Evolutionary conservation across 2,329 filamentous ascomycete genomes (phyloP).

Genomic region (Cordyceps fumosorosea): DNA sequence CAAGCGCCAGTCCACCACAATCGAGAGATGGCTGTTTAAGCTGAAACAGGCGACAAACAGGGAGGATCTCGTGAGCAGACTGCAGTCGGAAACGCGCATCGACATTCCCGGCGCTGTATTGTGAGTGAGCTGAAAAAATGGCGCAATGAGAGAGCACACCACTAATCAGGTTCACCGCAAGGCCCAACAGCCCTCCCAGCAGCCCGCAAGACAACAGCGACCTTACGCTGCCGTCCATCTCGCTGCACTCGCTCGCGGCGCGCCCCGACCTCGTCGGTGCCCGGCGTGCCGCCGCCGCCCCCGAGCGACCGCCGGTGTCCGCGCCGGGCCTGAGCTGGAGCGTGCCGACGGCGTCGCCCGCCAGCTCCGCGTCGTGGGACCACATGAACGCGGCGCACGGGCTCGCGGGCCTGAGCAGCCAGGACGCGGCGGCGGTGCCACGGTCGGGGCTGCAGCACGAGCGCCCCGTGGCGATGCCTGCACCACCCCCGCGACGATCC

Average conservation of each 20-base stretch:
- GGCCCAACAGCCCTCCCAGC: slow-evolving; percentile 15
- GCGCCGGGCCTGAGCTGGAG: neutral
- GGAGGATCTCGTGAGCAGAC: slow-evolving; percentile 12
- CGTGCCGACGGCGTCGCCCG: slow-evolving; percentile 17
- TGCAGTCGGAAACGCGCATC: slow-evolving; percentile 19
- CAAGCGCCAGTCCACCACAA: slow-evolving; percentile 27
- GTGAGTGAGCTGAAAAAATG: slow-evolving; percentile 16
- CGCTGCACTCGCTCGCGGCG: slow-evolving; percentile 19
- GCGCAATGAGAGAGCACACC: neutral
- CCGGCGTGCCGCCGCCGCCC: slow-evolving; percentile 4
- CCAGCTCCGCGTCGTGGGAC: slow-evolving; percentile 20
- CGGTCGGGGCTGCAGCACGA: slow-evolving; percentile 32
- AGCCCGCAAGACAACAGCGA: slow-evolving; percentile 17
- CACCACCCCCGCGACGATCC: slow-evolving; percentile 18
- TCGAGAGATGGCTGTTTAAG: slow-evolving; percentile 33
- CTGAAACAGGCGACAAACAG: slow-evolving; percentile 25
- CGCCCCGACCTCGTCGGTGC: slow-evolving; percentile 14
- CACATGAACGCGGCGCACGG: slow-evolving; percentile 23
- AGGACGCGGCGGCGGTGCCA: slow-evolving; percentile 15
- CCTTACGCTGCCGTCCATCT: slow-evolving; percentile 19
- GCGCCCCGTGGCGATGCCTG: slow-evolving; percentile 25
- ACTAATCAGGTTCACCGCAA: neutral
- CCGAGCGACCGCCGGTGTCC: neutral
- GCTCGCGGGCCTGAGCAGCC: slow-evolving; percentile 19
- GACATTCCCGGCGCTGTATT: slow-evolving; percentile 20